Evolutionary conservation across 169 alveolate species (phyloP), one percentile per base, ranked within the genome.

Genomic region (Plasmodium yoelii): DNA sequence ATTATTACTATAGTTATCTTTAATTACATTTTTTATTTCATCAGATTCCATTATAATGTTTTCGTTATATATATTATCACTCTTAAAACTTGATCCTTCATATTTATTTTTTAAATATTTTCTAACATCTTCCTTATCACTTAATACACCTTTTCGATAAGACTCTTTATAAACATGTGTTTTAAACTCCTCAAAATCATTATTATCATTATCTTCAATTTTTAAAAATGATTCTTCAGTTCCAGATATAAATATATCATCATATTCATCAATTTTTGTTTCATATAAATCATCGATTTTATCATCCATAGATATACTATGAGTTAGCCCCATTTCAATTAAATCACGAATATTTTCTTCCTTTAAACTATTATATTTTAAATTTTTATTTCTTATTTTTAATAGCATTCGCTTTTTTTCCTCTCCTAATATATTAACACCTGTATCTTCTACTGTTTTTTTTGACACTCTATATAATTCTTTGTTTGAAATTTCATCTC

Each of bases 81-180:
- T 55, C 24, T 46, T 44, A n/a, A 42, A 2, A 19, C 56, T 28
- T 47, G 88, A 63, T 5, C 57, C 63, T 46, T 64, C 77, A 63
- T 63, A 77, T 15, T 61, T 77, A 49, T 46, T 77, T 51, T 51
- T 77, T 24, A 71, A 71, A 28, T 71, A 71, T 26, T 49, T 68
- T 64, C 73, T 73, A 22, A 60, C 26, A 28, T 71, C 53, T 26
- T 49, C 68, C 53, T 61, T 73, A 22, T 42, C 53, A 61, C 6
- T 26, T 42, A 3, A 3, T 51, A 51, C 19, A 5, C 63, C 57
- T n/a, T 39, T 24, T 10, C 51, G 13, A 19, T 65, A 42, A 4
- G 69, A 70, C 67, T 80, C 90, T 49, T 39, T 65, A 65, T 80
- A 80, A 15, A 80, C 47, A 15, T 67, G 90, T 8, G 90, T 80